A percentile compares a stretch with the other conserved stretches of the same genome.
phyloP scores from a whole-genome alignment of 805 yeast genomes.

The Blastobotrys americana region DNA sequence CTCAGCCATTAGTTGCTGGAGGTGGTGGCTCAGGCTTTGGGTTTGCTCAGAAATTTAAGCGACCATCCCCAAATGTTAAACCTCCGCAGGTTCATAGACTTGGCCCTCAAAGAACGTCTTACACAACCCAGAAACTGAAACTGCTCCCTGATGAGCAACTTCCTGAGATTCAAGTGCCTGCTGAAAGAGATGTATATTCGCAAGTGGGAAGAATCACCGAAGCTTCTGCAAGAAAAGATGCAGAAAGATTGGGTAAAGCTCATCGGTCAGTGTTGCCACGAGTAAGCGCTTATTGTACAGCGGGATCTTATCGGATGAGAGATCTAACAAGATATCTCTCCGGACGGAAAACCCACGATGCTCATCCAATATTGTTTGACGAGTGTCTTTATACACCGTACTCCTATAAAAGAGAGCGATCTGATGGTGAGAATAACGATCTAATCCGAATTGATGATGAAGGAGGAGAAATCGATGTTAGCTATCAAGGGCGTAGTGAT shows the following conservation, averaged over 20 bases:
- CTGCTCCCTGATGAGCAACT: slow-evolving; percentile 57
- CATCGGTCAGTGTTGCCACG: slow-evolving; percentile 81
- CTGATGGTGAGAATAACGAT: slow-evolving; percentile 16
- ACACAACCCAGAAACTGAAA: slow-evolving; percentile 81
- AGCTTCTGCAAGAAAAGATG: slow-evolving; percentile 84
- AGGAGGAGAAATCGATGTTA: slow-evolving; percentile 90
- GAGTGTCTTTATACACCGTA: slow-evolving; percentile 94
- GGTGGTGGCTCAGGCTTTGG: background rate
- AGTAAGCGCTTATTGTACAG: slow-evolving; percentile 94
- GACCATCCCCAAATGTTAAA: background rate
- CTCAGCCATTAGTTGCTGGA: too few species aligned
- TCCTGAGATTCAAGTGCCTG: slow-evolving; percentile 12
- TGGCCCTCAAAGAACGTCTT: slow-evolving; percentile 65
- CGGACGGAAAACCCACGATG: slow-evolving; percentile 50
- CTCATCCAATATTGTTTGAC: slow-evolving; percentile 84
- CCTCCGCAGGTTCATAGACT: slow-evolving; percentile 10
- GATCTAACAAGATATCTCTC: slow-evolving; percentile 80
- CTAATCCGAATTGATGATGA: slow-evolving; percentile 76
- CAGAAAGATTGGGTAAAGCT: slow-evolving; percentile 83
- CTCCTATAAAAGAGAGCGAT: slow-evolving; percentile 34
- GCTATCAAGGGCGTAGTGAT: slow-evolving; percentile 61
- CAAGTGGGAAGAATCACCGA: slow-evolving; percentile 81
- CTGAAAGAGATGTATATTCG: slow-evolving; percentile 57
- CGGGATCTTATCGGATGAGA: slow-evolving; percentile 85
- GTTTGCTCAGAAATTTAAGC: background rate